Evolutionary conservation across 2,329 filamentous ascomycete species (phyloP), one percentile per base, ranked within the genome.

Genomic region (Aspergillus melleus): DNA sequence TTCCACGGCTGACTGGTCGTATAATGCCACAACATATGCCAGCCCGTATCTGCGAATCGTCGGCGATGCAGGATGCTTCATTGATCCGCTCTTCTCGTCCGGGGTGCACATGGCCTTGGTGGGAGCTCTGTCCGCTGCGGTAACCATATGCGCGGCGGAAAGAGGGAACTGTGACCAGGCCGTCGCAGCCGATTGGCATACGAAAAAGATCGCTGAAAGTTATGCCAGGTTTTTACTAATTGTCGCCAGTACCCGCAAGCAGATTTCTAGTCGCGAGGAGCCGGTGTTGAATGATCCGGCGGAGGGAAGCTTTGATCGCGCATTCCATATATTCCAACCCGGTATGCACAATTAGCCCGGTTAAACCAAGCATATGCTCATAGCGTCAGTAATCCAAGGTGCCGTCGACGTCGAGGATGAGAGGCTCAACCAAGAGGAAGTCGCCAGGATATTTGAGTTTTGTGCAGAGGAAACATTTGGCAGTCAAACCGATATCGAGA

Each of bases 141-240:
- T 69, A 1, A 80, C 81, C 0, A 81, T 83, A 20, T 30, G 20
- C 8, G 59, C 59, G 1, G 29, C 55, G 3, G 24, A 47, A 6
- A 24, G 52, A 5, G 59, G 59, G 6, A 66, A 83, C 14, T 71
- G 65, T 49, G 62, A 69, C 51, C 80, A 83, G 67, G 16, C 57
- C 5, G 61, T 55, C 9, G 79, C 79, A 5, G 61, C 57, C 3
- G 55, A 62, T 52, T 78, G 76, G 82, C 80, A 83, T 64, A 72
- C 72, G 1, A 76, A 73, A 46, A 82, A 81, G 66, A 72, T 78
- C 1, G 65, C 71, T 2, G 79, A 81, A 49, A 73, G 73, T 8
- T 83, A 83, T 64, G 79, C 78, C 2, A 76, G 80, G 1, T 84
- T 83, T 69, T 64, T 82, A n/a, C 60, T 82, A 0, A 68, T 80